Evolutionary conservation across 2,329 filamentous ascomycete species (phyloP), one percentile per base, ranked within the genome.

Genomic region (Alternaria alternata): DNA sequence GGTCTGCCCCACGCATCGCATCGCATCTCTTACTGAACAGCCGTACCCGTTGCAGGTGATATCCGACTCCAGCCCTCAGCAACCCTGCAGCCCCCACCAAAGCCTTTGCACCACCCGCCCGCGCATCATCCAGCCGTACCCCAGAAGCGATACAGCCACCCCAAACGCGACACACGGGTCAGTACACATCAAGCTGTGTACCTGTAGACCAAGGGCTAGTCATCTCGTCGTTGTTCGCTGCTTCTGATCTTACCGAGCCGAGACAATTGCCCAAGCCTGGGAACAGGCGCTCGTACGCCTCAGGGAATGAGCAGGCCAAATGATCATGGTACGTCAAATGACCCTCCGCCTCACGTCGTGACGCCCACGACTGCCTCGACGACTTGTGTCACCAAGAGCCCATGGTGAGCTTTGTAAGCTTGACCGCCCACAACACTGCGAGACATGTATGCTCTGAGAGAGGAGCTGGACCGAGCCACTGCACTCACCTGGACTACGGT

Each of bases 221-320:
- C 48, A 48, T 55, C 51, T 49, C 47, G 39, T 53, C 57, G 42
- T 54, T 51, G 58, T 65, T 60, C 54, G 63, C 57, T 54, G 36
- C 58, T 42, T 47, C 54, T 52, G 41, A 51, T 26, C 38, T 39
- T 57, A 55, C 62, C 63, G 62, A 66, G 42, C 63, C 59, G 61
- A 67, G 59, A 63, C 56, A 60, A 59, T 43, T 51, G 54, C 54
- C 41, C 57, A 54, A 55, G 68, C 71, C 70, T 64, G 67, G 62
- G 58, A 63, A 58, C 66, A 66, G 72, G 72, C 73, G 65, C 66
- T 65, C 65, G 66, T 39, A 62, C 61, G 61, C 61, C 58, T 59
- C 61, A 78, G 76, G 76, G 76, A 74, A 79, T 79, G 77, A 78
- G 74, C 75, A 72, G 69, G 75, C 75, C 73, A 78, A 74, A 73